phyloP scores from a whole-genome alignment of 139 green algal species.

The Dunaliella primolecta region DNA sequence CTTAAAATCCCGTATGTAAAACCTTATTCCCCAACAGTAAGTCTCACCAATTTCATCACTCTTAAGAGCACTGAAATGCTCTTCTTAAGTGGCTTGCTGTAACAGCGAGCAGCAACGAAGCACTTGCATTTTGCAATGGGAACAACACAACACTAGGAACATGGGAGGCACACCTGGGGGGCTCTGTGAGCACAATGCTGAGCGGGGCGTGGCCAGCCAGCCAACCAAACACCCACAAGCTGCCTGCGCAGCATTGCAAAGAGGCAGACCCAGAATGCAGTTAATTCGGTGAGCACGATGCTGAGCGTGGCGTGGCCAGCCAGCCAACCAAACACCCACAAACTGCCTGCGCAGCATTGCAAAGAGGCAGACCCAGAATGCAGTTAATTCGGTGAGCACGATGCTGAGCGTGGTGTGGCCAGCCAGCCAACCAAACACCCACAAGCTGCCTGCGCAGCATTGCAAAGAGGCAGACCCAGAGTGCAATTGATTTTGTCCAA shows the following conservation, averaged over 20 bases:
- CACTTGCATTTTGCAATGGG: background rate
- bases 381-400: constrained; percentile 27
- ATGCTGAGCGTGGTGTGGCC: constrained; percentile 19
- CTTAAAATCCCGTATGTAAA: too few relatives aligned
- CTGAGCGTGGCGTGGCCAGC: constrained; percentile 14
- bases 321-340: constrained; percentile 27
- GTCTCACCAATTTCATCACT: too few relatives aligned
- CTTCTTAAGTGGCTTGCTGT: background rate
- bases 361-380: too few relatives aligned
- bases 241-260: too few relatives aligned
- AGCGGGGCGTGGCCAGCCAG: constrained; percentile 7
- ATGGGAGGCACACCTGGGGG: constrained; percentile 9
- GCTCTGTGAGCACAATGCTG: constrained; percentile 26
- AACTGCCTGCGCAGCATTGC: too few relatives aligned
- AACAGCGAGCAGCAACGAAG: background rate
- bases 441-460: too few relatives aligned
- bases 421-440: constrained; percentile 19
- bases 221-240: constrained; percentile 27
- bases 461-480: too few relatives aligned
- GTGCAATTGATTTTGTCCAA: too few relatives aligned
- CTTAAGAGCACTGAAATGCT: too few relatives aligned
- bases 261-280: too few relatives aligned
- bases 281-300: constrained; percentile 28
- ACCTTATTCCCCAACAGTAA: too few relatives aligned
- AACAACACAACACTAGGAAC: background rate